phyloP scores from a whole-genome alignment of 768 basidiomycete species.

The Termitomyces heimii region DNA sequence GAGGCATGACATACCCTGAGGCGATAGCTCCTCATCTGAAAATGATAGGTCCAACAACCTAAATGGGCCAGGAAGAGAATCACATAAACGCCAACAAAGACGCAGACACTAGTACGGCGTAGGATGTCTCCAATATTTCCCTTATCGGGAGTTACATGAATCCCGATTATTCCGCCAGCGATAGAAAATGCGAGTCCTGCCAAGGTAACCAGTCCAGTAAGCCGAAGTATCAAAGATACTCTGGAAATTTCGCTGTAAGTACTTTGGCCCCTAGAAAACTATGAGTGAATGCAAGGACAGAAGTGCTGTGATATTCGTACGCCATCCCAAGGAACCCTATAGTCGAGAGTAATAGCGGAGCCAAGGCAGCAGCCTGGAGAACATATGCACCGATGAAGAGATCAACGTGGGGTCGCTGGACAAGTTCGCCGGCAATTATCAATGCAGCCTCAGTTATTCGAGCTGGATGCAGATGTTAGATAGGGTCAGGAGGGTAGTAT shows the following conservation, averaged over 20 bases:
- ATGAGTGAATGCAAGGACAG: constrained; percentile 13
- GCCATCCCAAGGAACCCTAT: constrained; percentile 47
- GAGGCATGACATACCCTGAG: constrained; percentile 29
- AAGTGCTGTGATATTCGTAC: constrained; percentile 22
- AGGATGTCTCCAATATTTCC: constrained; percentile 30
- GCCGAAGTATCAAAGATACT: constrained; percentile 29
- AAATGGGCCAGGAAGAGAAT: constrained; percentile 33
- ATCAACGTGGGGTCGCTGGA: constrained; percentile 29
- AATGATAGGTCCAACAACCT: constrained; percentile 39
- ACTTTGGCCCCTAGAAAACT: constrained; percentile 37
- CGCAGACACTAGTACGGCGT: constrained; percentile 35
- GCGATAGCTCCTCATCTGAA: constrained; percentile 39
- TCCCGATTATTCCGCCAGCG: constrained; percentile 42
- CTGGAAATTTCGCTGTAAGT: constrained; percentile 45
- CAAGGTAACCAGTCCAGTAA: constrained; percentile 29
- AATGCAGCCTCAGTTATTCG: constrained; percentile 54
- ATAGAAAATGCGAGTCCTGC: constrained; percentile 35
- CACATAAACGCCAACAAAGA: constrained; percentile 38
- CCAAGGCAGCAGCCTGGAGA: constrained; percentile 37
- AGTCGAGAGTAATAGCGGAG: constrained; percentile 33
- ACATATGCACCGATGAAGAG: constrained; percentile 50
- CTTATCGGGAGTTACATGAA: constrained; percentile 25
- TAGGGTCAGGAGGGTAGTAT: background rate
- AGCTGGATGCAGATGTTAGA: constrained; percentile 27
- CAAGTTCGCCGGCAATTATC: constrained; percentile 47